Conservation (phyloP, 2,329 filamentous ascomycete species). For the Nannizzia gypsea region DNA sequence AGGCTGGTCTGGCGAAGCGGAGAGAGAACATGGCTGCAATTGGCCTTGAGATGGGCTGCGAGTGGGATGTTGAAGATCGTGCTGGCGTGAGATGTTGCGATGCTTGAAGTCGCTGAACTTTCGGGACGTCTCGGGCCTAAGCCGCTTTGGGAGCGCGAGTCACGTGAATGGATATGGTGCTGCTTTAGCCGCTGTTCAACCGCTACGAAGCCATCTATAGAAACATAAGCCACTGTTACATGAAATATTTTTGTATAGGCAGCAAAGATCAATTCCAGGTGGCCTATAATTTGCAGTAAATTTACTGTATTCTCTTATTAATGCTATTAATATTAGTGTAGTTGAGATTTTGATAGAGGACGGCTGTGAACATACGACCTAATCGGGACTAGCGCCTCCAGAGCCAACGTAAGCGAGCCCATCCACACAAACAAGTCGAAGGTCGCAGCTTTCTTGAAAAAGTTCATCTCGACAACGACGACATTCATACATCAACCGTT, state of each 20-base stretch:
- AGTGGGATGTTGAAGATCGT: conserved; percentile 4
- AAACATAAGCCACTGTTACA: neutral
- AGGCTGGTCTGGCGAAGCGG: conserved; percentile 79
- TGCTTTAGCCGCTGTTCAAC: neutral
- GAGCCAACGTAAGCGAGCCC: conserved; percentile 14
- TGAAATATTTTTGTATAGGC: neutral
- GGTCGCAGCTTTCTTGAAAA: conserved; percentile 8
- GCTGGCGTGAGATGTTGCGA: conserved; percentile 7
- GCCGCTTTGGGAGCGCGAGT: conserved; percentile 3
- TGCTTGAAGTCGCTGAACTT: conserved; percentile 12
- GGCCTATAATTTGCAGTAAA: neutral
- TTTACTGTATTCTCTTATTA: neutral
- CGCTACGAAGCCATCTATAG: neutral
- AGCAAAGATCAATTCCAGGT: neutral
- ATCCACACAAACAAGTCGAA: conserved; percentile 13
- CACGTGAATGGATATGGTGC: conserved; percentile 1
- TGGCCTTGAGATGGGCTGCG: conserved; percentile 15
- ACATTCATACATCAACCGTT: conserved; percentile 28
- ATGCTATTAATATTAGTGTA: neutral
- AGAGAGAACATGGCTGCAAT: conserved; percentile 69
- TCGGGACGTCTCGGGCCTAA: conserved; percentile 8
- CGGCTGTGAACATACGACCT: neutral
- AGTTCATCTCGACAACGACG: conserved; percentile 27
- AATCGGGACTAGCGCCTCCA: conserved; percentile 10
- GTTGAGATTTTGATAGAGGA: neutral